phyloP scores from a whole-genome alignment of 2,329 filamentous ascomycete species.

The Pyrenochaeta sp. region DNA sequence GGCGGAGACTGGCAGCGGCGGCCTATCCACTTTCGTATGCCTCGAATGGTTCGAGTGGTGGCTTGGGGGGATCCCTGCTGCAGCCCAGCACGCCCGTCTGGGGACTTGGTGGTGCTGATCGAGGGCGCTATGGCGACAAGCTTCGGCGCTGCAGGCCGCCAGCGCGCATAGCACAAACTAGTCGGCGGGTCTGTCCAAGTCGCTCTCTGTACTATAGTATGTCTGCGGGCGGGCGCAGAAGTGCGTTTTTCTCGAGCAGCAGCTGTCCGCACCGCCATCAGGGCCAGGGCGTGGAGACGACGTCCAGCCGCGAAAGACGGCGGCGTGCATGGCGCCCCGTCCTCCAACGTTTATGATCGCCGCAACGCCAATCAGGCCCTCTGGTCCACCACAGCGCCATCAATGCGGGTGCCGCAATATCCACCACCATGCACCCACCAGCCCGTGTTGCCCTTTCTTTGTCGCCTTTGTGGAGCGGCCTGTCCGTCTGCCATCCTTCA shows the following conservation, averaged over 20 bases:
- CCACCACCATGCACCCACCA: conserved; percentile 24
- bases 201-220: too few species aligned
- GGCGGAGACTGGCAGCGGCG: conserved; percentile 28
- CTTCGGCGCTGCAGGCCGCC: conserved; percentile 4
- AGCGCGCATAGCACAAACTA: background rate
- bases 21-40: conserved; percentile 29
- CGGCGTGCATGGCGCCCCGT: conserved; percentile 29
- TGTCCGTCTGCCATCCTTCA: background rate
- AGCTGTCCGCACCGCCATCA: too few species aligned
- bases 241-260: too few species aligned
- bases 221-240: too few species aligned
- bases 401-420: conserved; percentile 33
- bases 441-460: conserved; percentile 22
- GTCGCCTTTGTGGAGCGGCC: conserved; percentile 9
- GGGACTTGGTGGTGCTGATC: conserved; percentile 10
- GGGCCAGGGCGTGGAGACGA: too few species aligned
- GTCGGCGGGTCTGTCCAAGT: background rate
- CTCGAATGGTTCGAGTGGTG: conserved; percentile 36
- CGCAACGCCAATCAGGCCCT: conserved; percentile 26
- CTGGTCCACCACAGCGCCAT: conserved; percentile 21
- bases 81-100: conserved; percentile 13
- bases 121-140: conserved; percentile 15
- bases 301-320: conserved; percentile 17
- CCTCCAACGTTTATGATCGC: conserved; percentile 28
- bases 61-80: conserved; percentile 39